Evolutionary conservation across 352 stramenopile species (phyloP).

Genomic region (Phytopythium kandeliae): DNA sequence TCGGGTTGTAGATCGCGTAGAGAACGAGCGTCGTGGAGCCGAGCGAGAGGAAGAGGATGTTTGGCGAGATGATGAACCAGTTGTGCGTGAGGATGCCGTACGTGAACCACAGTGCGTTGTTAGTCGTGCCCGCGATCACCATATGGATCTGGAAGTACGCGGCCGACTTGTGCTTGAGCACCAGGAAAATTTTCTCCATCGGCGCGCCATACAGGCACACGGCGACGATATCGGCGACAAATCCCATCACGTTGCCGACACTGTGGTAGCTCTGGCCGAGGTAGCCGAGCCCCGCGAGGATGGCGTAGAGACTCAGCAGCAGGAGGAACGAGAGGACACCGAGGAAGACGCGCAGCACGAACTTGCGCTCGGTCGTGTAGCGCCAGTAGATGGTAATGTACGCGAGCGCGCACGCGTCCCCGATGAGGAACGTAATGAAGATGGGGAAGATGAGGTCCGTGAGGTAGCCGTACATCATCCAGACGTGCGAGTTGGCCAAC

Average conservation of each 20-base stretch:
- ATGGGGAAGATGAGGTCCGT: slow-evolving; percentile 35
- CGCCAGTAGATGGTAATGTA: slow-evolving; percentile 36
- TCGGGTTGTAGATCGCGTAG: slow-evolving; percentile 25
- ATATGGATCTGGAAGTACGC: slow-evolving; percentile 54
- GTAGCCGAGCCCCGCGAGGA: slow-evolving; percentile 11
- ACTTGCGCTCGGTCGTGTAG: slow-evolving; percentile 22
- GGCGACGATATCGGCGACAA: slow-evolving; percentile 22
- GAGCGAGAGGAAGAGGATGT: slow-evolving; percentile 23
- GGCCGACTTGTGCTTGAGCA: slow-evolving; percentile 32
- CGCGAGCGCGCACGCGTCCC: slow-evolving; percentile 20
- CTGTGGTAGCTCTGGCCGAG: slow-evolving; percentile 1
- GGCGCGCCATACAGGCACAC: slow-evolving; percentile 38
- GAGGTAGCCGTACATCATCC: slow-evolving; percentile 41
- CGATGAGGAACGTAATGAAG: slow-evolving; percentile 35
- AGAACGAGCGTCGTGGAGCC: slow-evolving; percentile 23
- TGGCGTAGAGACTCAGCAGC: slow-evolving; percentile 30
- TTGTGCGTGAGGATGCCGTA: slow-evolving; percentile 27
- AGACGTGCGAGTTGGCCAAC: slow-evolving; percentile 13
- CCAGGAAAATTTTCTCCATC: slow-evolving; percentile 33
- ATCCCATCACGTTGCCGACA: slow-evolving; percentile 20
- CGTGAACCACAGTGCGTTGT: slow-evolving; percentile 34
- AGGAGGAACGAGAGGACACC: slow-evolving; percentile 13
- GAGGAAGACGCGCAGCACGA: slow-evolving; percentile 19
- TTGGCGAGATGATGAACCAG: slow-evolving; percentile 29
- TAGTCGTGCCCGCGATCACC: slow-evolving; percentile 32